Evolutionary conservation across 1,284 basidiomycete genomes (phyloP).

Genomic region (Cutaneotrichosporon mucoides): DNA sequence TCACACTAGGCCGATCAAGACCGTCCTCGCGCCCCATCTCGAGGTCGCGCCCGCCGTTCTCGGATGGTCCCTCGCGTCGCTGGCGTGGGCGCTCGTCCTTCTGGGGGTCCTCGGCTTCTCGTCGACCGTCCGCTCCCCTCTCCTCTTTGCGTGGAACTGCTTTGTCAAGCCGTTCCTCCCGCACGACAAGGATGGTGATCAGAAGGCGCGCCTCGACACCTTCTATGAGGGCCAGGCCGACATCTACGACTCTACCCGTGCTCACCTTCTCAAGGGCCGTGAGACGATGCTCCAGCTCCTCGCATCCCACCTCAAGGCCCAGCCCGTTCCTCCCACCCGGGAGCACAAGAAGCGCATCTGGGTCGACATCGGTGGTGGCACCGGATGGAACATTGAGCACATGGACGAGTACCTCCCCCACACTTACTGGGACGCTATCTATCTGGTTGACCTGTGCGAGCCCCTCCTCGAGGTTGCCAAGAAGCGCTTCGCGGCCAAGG

Average conservation of each 20-base stretch:
- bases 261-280: slow-evolving; percentile 61
- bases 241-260: slow-evolving; percentile 64
- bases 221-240: slow-evolving; percentile 68
- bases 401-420: slow-evolving; percentile 68
- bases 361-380: slow-evolving; percentile 80
- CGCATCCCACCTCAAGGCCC: slow-evolving; percentile 61
- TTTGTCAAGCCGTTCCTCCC: slow-evolving; percentile 51
- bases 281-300: slow-evolving; percentile 67
- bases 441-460: slow-evolving; percentile 71
- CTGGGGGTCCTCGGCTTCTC: slow-evolving; percentile 18
- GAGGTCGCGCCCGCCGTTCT: slow-evolving; percentile 18
- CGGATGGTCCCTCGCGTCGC: slow-evolving; percentile 24
- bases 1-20: slow-evolving; percentile 30
- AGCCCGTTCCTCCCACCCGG: slow-evolving; percentile 37
- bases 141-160: slow-evolving; percentile 49
- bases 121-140: slow-evolving; percentile 25
- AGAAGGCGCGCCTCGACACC: slow-evolving; percentile 48
- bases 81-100: slow-evolving; percentile 23
- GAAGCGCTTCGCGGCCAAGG: slow-evolving; percentile 62
- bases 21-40: slow-evolving; percentile 20
- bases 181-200: slow-evolving; percentile 28
- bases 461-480: slow-evolving; percentile 69
- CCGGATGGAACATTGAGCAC: slow-evolving; percentile 76
- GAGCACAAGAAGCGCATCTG: slow-evolving; percentile 55
- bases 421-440: slow-evolving; percentile 63